Evolutionary conservation across 2,329 filamentous ascomycete genomes (phyloP), one percentile per base, ranked within the genome.

Genomic region (Thelonectria rubi): DNA sequence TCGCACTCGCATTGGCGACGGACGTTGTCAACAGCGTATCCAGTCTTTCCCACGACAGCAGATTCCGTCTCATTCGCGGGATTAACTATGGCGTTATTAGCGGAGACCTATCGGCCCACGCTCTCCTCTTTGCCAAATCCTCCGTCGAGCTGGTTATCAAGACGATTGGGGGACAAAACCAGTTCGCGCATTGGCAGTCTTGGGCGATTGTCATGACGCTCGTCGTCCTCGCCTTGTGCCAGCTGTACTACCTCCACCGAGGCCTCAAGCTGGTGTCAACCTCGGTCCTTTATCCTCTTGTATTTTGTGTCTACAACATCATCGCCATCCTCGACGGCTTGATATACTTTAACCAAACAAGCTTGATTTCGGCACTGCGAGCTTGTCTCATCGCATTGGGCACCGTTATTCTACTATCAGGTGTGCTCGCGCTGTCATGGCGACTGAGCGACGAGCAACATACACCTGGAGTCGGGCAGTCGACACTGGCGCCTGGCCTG

Each of bases 221-320:
- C 54, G 83, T 97, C 61, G 83, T 84, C 3, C 84, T 98, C 63
- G 94, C 95, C 5, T 84, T 99, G 46, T 91, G 89, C 46, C 95
- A 99, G 77, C 86, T 99, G 6, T 99, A 97, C 79, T 98, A 96
- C 77, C 87, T 99, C 63, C 95, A 99, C 75, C 88, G 92, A 45
- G 95, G 95, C 55, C 84, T 99, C 65, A 97, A 97, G 78, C 85
- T 99, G 54, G 93, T 96, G 76, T 97, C 94, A 56, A 98, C 95
- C 20, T 97, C 93, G 72, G 91, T 98, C 64, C 84, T 99, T 68
- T 99, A 99, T 77, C 95, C 95, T 5, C 89, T 98, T 70, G 94
- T 98, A 40, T 99, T 99, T 79, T 99, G 95, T 83, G 88, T 98
- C 66, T 99, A 98, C 84, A 99, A 99, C 82, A 97, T 99, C 73